These are phyloP conservation scores for Trichoderma gamsii DNA, from an alignment of 495 filamentous ascomycete species.

Conservation along the genomic window DNA sequence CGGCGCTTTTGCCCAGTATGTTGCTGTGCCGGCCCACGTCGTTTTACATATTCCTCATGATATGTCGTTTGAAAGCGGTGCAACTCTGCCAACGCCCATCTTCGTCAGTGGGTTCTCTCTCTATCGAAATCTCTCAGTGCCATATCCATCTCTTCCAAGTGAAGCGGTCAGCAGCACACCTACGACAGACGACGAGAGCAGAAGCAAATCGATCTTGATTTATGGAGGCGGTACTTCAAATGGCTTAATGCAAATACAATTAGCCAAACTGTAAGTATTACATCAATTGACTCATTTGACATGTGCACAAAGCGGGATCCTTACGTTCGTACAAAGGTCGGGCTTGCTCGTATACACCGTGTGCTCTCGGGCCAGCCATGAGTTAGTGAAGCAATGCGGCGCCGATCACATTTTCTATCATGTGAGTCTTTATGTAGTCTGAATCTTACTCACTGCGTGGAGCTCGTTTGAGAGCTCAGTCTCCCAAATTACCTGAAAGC, in stretches of 20 bases:
- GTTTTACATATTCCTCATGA: not conserved
- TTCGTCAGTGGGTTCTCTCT: not conserved
- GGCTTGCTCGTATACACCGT: not conserved
- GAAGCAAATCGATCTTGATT: not conserved
- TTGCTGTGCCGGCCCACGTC: not conserved
- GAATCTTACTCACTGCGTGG: no score
- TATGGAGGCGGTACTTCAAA: not conserved
- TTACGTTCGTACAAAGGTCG: not conserved
- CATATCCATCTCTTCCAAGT: not conserved
- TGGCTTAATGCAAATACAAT: not conserved
- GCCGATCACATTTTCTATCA: not conserved
- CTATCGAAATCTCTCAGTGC: not conserved
- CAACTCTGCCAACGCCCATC: not conserved
- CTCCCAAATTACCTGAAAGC: not conserved
- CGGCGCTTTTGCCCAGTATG: not conserved
- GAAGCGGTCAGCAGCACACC: not conserved
- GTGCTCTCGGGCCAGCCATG: not conserved
- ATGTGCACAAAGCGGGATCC: not conserved
- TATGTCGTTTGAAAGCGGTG: not conserved
- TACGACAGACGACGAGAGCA: not conserved
- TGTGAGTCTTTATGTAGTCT: not conserved
- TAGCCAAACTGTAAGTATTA: not conserved
- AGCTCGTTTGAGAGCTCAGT: not conserved
- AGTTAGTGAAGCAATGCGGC: not conserved
- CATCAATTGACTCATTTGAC: not conserved